Conservation (phyloP, 306 rosid species). For the Pachyrhizus erosus region DNA sequence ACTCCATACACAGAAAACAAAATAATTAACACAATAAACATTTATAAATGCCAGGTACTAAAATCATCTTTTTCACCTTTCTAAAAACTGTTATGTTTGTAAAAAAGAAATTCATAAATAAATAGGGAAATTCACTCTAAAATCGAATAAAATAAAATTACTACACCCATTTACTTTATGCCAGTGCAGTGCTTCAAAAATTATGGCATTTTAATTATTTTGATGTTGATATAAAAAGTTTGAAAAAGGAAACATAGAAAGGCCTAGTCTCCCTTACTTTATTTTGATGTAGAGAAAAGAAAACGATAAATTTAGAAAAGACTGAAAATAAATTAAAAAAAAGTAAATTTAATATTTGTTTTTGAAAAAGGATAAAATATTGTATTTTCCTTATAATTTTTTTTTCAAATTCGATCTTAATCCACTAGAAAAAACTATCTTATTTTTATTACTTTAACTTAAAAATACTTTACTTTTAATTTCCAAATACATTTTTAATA, state of each 20-base stretch:
- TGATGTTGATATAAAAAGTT: background rate
- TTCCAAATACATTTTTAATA: too few relatives aligned
- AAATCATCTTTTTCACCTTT: background rate
- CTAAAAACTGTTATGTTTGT: background rate
- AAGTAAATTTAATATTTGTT: too few relatives aligned
- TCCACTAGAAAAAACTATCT: too few relatives aligned
- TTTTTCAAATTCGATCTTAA: too few relatives aligned
- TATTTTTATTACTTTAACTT: too few relatives aligned
- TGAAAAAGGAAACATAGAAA: background rate
- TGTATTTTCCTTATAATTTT: too few relatives aligned
- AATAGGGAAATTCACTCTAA: background rate
- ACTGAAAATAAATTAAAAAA: background rate
- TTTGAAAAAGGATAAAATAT: too few relatives aligned
- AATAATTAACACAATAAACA: background rate
- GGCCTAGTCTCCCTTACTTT: background rate
- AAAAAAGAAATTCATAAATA: background rate
- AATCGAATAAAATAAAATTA: background rate
- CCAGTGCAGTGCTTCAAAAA: background rate
- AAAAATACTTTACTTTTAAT: too few relatives aligned
- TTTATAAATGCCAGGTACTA: background rate
- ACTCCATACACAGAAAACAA: background rate
- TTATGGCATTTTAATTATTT: background rate
- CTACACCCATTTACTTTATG: background rate
- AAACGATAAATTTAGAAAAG: background rate
- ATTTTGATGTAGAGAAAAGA: background rate